Evolutionary conservation across 164 flowering plant species (phyloP).

Genomic region (Stephania japonica): DNA sequence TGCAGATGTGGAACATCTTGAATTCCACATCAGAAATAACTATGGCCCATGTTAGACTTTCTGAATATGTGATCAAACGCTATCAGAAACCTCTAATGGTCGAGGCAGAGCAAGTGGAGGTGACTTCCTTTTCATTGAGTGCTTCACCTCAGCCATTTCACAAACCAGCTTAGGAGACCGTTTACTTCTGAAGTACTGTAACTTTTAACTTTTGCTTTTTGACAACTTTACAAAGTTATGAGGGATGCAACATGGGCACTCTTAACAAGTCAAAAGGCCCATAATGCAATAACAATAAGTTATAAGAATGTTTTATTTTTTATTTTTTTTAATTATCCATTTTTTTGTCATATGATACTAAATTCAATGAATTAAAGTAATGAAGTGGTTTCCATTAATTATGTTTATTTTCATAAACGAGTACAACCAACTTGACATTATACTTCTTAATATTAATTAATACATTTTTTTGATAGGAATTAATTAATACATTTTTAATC

Average conservation of each 20-base stretch:
- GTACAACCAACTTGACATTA: no score
- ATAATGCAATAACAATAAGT: conserved; percentile 78
- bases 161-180: not conserved
- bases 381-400: no score
- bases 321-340: no score
- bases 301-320: conserved; percentile 86
- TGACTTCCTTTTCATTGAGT: conserved; percentile 18
- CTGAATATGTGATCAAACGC: conserved; percentile 65
- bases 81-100: conserved; percentile 43
- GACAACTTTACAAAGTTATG: conserved; percentile 80
- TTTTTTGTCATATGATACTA: no score
- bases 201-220: conserved; percentile 11
- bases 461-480: no score
- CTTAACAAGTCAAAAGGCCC: conserved; percentile 81
- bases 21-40: conserved; percentile 87
- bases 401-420: no score
- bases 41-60: conserved; percentile 84
- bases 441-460: no score
- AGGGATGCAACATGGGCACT: conserved; percentile 85
- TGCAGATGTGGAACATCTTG: conserved; percentile 92
- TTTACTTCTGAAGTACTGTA: not conserved
- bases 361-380: no score
- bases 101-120: conserved; percentile 76
- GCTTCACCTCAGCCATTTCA: not conserved
- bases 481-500: no score